These are phyloP conservation scores for Plectosphaerella plurivora DNA, from an alignment of 2,329 filamentous ascomycete genomes.

Conservation along the genomic window DNA sequence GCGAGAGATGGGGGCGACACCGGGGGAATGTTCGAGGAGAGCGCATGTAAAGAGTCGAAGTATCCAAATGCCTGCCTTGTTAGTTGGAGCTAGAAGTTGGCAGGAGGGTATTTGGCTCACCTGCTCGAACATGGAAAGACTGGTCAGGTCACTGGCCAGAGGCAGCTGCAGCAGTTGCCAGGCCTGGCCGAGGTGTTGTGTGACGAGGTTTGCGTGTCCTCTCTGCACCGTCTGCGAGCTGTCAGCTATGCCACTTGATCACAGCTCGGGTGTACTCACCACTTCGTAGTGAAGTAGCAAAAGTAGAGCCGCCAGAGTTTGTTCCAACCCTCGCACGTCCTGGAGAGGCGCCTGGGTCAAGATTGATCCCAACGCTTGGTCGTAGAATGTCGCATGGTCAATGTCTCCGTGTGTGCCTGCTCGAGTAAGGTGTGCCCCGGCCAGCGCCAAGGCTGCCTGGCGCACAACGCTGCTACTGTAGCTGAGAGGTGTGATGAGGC, in stretches of 20 bases:
- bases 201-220: slow-evolving; percentile 2
- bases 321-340: slow-evolving; percentile 9
- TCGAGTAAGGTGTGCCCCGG: slow-evolving; percentile 9
- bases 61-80: slow-evolving; percentile 9
- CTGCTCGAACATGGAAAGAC: slow-evolving; percentile 9
- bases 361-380: slow-evolving; percentile 6
- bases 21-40: slow-evolving; percentile 4
- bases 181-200: slow-evolving; percentile 7
- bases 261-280: not conserved
- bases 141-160: slow-evolving; percentile 1
- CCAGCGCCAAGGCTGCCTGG: slow-evolving; percentile 9
- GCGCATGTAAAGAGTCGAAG: slow-evolving; percentile 10
- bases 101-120: not conserved
- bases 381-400: slow-evolving; percentile 7
- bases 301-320: slow-evolving; percentile 8
- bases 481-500: slow-evolving; percentile 6
- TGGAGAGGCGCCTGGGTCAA: slow-evolving; percentile 4
- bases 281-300: slow-evolving; percentile 10
- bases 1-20: not conserved
- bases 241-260: not conserved
- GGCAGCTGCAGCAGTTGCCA: slow-evolving; percentile 7
- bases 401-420: slow-evolving; percentile 5
- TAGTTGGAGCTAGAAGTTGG: not conserved
- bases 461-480: slow-evolving; percentile 9
- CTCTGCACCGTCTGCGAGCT: slow-evolving; percentile 7